Evolutionary conservation across 2,329 filamentous ascomycete species (phyloP).

Genomic region (Neophaeococcomyces aloes): DNA sequence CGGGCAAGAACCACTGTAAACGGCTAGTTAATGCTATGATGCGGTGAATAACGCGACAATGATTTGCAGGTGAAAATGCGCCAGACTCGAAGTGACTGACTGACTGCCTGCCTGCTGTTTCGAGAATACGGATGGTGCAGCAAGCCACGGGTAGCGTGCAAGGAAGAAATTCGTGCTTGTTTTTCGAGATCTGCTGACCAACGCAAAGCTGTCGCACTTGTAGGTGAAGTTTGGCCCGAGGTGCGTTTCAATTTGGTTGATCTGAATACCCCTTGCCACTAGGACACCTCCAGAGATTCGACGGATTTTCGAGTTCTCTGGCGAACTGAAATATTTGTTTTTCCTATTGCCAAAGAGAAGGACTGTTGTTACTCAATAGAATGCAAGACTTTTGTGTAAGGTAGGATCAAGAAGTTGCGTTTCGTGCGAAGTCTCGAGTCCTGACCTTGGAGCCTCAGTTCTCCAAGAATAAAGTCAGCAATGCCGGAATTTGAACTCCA

Average conservation of each 20-base stretch:
- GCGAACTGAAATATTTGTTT: background rate
- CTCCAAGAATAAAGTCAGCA: background rate
- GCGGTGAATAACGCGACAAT: no score
- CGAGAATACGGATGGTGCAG: background rate
- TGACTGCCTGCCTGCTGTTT: no score
- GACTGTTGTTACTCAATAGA: background rate
- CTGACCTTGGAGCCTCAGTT: background rate
- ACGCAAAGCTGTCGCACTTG: background rate
- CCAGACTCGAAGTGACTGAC: no score
- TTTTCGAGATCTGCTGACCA: slow-evolving; percentile 1
- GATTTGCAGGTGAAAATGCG: no score
- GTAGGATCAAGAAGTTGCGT: background rate
- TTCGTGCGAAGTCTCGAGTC: background rate
- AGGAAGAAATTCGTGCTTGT: background rate
- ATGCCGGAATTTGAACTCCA: background rate
- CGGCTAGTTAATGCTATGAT: no score
- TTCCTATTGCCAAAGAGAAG: background rate
- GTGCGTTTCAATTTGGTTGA: background rate
- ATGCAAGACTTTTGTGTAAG: background rate
- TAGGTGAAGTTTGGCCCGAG: slow-evolving; percentile 1
- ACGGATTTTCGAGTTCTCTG: background rate
- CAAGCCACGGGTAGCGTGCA: no score
- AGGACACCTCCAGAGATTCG: background rate
- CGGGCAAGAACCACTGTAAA: background rate
- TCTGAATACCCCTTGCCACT: background rate